Evolutionary conservation across 345 rosid genomes (phyloP).

Genomic region (Gossypium rotundifolium): DNA sequence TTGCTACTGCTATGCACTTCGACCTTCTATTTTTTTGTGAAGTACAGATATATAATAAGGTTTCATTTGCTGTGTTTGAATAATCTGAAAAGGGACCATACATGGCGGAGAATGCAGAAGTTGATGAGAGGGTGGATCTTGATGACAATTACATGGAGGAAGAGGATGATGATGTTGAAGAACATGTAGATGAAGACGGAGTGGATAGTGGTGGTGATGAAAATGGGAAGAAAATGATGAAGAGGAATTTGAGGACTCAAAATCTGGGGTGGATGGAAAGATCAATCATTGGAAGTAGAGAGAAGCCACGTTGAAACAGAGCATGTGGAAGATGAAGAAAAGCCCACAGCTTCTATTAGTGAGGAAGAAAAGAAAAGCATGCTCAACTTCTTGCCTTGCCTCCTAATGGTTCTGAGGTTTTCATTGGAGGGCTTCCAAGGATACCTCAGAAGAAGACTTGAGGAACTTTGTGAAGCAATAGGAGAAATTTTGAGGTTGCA

Average conservation of each 20-base stretch:
- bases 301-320: slow-evolving; percentile 31
- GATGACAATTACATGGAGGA: slow-evolving; percentile 96
- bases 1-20: slow-evolving; percentile 6
- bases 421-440: slow-evolving; percentile 98
- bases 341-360: slow-evolving; percentile 37
- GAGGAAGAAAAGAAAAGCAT: slow-evolving; percentile 66
- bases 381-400: slow-evolving; percentile 87
- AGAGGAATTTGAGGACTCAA: slow-evolving; percentile 51
- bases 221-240: slow-evolving; percentile 49
- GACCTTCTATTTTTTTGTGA: background rate
- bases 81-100: slow-evolving; percentile 33
- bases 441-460: slow-evolving; percentile 73
- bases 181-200: slow-evolving; percentile 59
- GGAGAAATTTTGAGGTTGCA: slow-evolving; percentile 85
- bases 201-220: slow-evolving; percentile 47
- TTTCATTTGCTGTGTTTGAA: slow-evolving; percentile 42
- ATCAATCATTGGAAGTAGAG: slow-evolving; percentile 43
- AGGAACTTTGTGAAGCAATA: slow-evolving; percentile 80
- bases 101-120: slow-evolving; percentile 76
- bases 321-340: slow-evolving; percentile 52
- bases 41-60: slow-evolving; percentile 18
- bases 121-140: slow-evolving; percentile 91
- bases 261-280: slow-evolving; percentile 37
- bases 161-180: slow-evolving; percentile 82
- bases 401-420: slow-evolving; percentile 96